Percentiles rank a stretch among this genome's conserved stretches.
phyloP scores from a whole-genome alignment of 495 filamentous ascomycete species.

The Corynascus novoguineensis region DNA sequence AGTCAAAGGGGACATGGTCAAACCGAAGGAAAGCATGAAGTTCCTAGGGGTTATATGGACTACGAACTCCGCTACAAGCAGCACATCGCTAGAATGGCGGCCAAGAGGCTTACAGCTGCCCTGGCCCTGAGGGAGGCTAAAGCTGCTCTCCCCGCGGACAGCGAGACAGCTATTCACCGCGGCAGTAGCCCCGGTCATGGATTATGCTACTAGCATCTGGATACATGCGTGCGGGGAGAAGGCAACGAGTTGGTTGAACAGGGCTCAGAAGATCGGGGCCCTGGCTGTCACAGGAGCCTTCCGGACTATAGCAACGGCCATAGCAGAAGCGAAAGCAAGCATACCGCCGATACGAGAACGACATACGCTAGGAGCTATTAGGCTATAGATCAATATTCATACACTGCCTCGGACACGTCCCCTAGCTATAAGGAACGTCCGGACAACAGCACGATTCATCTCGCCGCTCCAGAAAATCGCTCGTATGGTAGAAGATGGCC shows the following conservation, averaged over 20 bases:
- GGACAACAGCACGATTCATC: not conserved
- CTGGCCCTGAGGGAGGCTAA: no score
- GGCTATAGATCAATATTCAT: constrained; percentile 3
- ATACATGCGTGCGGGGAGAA: constrained; percentile 5
- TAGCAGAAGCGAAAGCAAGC: constrained; percentile 9
- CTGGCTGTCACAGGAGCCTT: constrained; percentile 9
- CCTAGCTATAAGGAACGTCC: not conserved
- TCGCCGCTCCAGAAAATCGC: constrained; percentile 5
- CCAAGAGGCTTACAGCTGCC: no score
- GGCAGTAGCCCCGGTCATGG: constrained; percentile 9
- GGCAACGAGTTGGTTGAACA: constrained; percentile 10
- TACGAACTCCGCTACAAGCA: no score
- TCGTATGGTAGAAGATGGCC: not conserved
- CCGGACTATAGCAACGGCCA: constrained; percentile 5
- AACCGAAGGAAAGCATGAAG: no score
- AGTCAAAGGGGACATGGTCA: no score
- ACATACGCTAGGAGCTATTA: not conserved
- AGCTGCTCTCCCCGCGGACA: not conserved
- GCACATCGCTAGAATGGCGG: no score
- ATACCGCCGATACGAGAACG: constrained; percentile 7
- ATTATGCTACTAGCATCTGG: constrained; percentile 13
- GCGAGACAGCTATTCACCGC: constrained; percentile 7
- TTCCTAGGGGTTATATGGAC: no score
- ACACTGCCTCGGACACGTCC: not conserved
- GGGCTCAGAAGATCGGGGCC: constrained; percentile 10